Conservation (phyloP, 73 alveolate species). For the Diophrys sp. region DNA sequence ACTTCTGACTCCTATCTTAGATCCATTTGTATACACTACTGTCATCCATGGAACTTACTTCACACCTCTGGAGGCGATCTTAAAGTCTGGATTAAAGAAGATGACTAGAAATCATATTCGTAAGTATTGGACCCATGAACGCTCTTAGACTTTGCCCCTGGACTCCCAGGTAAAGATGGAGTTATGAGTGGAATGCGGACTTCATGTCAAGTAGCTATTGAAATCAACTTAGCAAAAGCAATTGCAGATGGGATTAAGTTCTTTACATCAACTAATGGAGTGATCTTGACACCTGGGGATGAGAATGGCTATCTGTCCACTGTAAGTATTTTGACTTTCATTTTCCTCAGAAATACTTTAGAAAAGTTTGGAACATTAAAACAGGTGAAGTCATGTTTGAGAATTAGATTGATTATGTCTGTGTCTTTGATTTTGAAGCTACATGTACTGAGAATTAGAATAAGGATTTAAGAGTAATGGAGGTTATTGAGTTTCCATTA, state of each 20-base stretch:
- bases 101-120: slow-evolving; percentile 85
- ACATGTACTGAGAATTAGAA: slow-evolving; percentile 60
- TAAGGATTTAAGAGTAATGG: slow-evolving; percentile 38
- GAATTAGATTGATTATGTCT: slow-evolving; percentile 57
- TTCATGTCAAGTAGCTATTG: slow-evolving; percentile 58
- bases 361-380: slow-evolving; percentile 33
- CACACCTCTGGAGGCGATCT: slow-evolving; percentile 47
- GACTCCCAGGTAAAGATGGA: slow-evolving; percentile 69
- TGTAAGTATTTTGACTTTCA: neutral
- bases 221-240: slow-evolving; percentile 68
- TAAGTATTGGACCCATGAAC: slow-evolving; percentile 6
- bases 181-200: slow-evolving; percentile 89
- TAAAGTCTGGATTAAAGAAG: slow-evolving; percentile 60
- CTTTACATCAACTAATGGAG: slow-evolving; percentile 73
- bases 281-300: slow-evolving; percentile 74
- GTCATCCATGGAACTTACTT: slow-evolving; percentile 83
- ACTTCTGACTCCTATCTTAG: slow-evolving; percentile 47
- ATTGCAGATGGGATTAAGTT: slow-evolving; percentile 69
- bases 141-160: slow-evolving; percentile 68
- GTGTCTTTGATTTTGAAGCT: slow-evolving; percentile 86
- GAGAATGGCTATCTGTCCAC: slow-evolving; percentile 69
- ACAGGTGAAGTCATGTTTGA: slow-evolving; percentile 6
- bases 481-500: slow-evolving; percentile 84
- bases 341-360: slow-evolving; percentile 55
- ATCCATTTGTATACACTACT: slow-evolving; percentile 11